These are phyloP conservation scores for Plasmodium coatneyi DNA, from an alignment of 169 alveolate genomes.

Conservation along the genomic window DNA sequence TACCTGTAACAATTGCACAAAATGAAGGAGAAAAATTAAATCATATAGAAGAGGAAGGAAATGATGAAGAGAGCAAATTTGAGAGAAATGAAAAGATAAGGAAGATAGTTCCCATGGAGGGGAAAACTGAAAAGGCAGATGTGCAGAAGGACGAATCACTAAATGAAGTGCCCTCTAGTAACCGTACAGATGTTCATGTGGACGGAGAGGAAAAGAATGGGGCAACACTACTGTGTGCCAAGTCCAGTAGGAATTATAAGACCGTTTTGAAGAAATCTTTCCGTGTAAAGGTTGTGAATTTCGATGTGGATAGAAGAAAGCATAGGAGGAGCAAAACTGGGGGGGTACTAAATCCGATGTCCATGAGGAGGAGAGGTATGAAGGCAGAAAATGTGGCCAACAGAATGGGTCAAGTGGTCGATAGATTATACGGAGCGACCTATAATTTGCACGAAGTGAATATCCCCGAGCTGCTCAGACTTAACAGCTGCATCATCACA, in stretches of 20 bases:
- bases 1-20: neutral
- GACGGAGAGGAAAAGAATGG: neutral
- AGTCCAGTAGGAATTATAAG: neutral
- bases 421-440: neutral
- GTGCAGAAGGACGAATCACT: neutral
- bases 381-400: neutral
- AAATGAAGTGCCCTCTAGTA: neutral
- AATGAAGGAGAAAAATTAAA: neutral
- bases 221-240: neutral
- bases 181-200: neutral
- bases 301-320: neutral
- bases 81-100: neutral
- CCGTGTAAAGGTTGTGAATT: neutral
- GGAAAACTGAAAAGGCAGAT: neutral
- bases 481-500: neutral
- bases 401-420: neutral
- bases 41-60: neutral
- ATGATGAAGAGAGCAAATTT: neutral
- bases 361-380: neutral
- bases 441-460: neutral
- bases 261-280: neutral
- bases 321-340: neutral
- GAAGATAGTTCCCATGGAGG: neutral
- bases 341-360: neutral
- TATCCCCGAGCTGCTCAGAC: neutral